These are phyloP conservation scores for Glycine soja DNA, from an alignment of 306 rosid genomes.

Conservation along the genomic window DNA sequence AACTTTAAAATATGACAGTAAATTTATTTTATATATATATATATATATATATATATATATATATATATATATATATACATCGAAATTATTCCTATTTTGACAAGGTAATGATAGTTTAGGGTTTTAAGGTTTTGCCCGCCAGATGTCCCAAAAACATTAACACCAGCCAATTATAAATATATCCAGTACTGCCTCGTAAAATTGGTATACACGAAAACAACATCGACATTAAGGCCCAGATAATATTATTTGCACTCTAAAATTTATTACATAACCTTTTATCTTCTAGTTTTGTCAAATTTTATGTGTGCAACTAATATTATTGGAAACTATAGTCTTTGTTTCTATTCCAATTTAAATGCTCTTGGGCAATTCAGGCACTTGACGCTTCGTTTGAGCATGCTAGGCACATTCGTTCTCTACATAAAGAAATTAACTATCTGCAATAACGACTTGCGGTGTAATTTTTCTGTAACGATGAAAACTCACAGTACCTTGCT, in stretches of 20 bases:
- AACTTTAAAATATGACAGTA: too few relatives aligned
- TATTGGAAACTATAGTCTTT: neutral
- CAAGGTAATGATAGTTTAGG: neutral
- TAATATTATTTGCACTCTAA: neutral
- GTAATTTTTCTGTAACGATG: neutral
- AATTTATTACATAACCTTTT: neutral
- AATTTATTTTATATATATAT: too few relatives aligned
- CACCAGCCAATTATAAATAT: neutral
- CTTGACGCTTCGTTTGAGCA: neutral
- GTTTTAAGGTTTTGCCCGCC: too few relatives aligned
- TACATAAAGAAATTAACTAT: conserved; percentile 6
- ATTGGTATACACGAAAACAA: conserved; percentile 5
- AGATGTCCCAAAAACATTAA: neutral
- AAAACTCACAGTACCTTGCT: neutral
- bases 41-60: too few relatives aligned
- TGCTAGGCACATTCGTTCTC: neutral
- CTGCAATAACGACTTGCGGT: neutral
- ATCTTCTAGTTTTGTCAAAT: neutral
- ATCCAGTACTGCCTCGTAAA: neutral
- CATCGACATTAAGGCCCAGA: neutral
- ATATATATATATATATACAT: too few relatives aligned
- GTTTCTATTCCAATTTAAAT: too few relatives aligned
- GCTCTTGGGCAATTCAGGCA: neutral
- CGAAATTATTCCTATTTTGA: neutral
- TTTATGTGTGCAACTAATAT: conserved; percentile 3